These are phyloP conservation scores for Suillus tomentosus DNA, from an alignment of 768 basidiomycete genomes.

Conservation along the genomic window DNA sequence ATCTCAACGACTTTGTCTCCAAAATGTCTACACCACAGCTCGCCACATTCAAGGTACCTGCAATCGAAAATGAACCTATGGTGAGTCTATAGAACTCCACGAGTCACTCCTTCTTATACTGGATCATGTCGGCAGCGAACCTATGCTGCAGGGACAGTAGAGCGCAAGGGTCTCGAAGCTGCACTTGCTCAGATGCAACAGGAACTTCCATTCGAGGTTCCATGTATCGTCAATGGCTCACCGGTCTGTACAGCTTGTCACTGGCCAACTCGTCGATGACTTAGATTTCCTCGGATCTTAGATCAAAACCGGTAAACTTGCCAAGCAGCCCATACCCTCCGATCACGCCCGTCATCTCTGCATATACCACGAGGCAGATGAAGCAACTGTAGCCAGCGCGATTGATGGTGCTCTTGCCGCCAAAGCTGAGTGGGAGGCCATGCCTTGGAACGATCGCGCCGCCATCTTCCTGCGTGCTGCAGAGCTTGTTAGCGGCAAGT, in stretches of 20 bases:
- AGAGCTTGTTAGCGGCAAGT: slow-evolving; percentile 93
- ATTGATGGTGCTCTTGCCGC: slow-evolving; percentile 88
- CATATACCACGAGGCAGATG: slow-evolving; percentile 86
- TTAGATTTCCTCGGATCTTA: slow-evolving; percentile 29
- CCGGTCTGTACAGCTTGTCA: slow-evolving; percentile 49
- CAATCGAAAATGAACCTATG: slow-evolving; percentile 92
- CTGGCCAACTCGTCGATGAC: not conserved
- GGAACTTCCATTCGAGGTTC: slow-evolving; percentile 87
- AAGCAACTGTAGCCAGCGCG: slow-evolving; percentile 70
- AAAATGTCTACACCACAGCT: slow-evolving; percentile 75
- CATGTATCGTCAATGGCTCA: slow-evolving; percentile 90
- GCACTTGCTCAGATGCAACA: slow-evolving; percentile 81
- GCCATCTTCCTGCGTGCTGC: slow-evolving; percentile 99
- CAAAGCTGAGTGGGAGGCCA: slow-evolving; percentile 85
- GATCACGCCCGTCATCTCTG: slow-evolving; percentile 83
- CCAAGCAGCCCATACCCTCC: slow-evolving; percentile 82
- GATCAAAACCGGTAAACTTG: slow-evolving; percentile 80
- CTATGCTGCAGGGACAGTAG: slow-evolving; percentile 79
- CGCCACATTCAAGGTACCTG: slow-evolving; percentile 84
- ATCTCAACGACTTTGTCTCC: slow-evolving; percentile 20
- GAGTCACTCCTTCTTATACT: not conserved
- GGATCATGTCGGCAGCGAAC: slow-evolving; percentile 48
- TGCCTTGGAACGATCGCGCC: slow-evolving; percentile 97
- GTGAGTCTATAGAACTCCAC: slow-evolving; percentile 40
- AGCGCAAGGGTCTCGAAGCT: slow-evolving; percentile 71